Percentiles rank a stretch among this genome's conserved stretches.
These are phyloP conservation scores for Ophiostoma sp. DNA, from an alignment of 2,329 filamentous ascomycete genomes.

Conservation along the genomic window DNA sequence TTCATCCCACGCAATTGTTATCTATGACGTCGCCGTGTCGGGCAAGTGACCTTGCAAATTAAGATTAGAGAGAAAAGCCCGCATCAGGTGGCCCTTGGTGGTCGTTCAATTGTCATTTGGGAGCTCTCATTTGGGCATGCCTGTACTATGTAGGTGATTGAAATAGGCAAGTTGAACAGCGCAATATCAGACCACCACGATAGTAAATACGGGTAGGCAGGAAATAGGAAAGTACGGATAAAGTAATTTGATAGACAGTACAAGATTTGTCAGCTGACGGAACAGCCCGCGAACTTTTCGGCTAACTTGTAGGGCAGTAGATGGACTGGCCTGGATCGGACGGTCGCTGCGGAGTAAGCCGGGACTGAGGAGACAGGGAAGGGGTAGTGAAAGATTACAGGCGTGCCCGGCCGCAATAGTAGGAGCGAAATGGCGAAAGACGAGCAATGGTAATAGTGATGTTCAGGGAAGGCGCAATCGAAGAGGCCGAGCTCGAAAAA, in stretches of 20 bases:
- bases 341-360: conserved; percentile 10
- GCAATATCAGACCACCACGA: not conserved
- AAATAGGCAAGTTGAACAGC: not conserved
- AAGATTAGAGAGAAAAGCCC: not conserved
- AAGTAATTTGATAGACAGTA: not conserved
- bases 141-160: not conserved
- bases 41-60: not conserved
- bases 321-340: not conserved
- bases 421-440: conserved; percentile 5
- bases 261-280: not conserved
- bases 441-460: not conserved
- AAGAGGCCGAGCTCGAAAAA: not conserved
- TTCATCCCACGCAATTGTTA: not conserved
- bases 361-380: not conserved
- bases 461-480: not conserved
- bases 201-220: no score
- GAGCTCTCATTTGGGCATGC: not conserved
- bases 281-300: not conserved
- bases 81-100: not conserved
- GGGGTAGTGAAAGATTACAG: not conserved
- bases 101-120: not conserved
- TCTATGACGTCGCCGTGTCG: not conserved
- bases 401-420: not conserved
- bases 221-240: no score
- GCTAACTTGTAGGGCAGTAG: not conserved